A percentile compares a stretch with the other conserved stretches of the same genome.
Evolutionary conservation across 2,329 filamentous ascomycete genomes (phyloP).

Genomic region (Ascochyta lentis): DNA sequence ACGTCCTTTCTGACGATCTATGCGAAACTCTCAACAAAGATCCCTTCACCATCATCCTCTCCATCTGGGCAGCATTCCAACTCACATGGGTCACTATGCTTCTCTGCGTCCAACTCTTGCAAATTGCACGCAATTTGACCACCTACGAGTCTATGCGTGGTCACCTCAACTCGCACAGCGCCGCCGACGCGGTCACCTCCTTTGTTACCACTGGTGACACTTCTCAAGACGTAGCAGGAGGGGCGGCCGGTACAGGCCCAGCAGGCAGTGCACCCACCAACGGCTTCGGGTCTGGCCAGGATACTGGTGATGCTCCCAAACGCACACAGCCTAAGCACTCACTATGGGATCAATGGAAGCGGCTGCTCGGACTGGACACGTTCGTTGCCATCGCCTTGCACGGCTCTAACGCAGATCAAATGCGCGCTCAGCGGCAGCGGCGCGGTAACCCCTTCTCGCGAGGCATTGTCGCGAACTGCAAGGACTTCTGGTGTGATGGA

Average conservation of each 20-base stretch:
- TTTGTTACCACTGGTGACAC: constrained; percentile 76
- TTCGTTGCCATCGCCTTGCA: constrained; percentile 90
- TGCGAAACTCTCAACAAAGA: constrained; percentile 82
- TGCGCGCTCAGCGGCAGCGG: constrained; percentile 41
- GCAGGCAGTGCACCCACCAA: constrained; percentile 47
- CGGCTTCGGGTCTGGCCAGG: constrained; percentile 69
- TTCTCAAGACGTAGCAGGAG: constrained; percentile 61
- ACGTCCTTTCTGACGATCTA: constrained; percentile 74
- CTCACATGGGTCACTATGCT: constrained; percentile 98
- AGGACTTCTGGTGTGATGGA: constrained; percentile 95
- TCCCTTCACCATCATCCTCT: constrained; percentile 80
- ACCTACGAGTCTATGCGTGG: constrained; percentile 97
- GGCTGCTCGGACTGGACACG: constrained; percentile 86
- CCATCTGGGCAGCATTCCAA: constrained; percentile 81
- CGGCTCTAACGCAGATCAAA: constrained; percentile 62
- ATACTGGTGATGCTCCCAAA: constrained; percentile 48
- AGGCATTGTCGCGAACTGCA: constrained; percentile 86
- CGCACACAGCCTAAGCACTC: constrained; percentile 65
- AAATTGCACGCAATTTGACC: constrained; percentile 90
- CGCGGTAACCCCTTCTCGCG: constrained; percentile 82
- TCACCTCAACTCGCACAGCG: constrained; percentile 65
- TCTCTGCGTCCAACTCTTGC: constrained; percentile 88
- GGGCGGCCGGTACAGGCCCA: constrained; percentile 3
- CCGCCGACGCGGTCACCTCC: constrained; percentile 68
- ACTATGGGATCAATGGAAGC: constrained; percentile 79